Evolutionary conservation across 345 rosid species (phyloP), one percentile per base, ranked within the genome.

Genomic region (Ricinus communis): DNA sequence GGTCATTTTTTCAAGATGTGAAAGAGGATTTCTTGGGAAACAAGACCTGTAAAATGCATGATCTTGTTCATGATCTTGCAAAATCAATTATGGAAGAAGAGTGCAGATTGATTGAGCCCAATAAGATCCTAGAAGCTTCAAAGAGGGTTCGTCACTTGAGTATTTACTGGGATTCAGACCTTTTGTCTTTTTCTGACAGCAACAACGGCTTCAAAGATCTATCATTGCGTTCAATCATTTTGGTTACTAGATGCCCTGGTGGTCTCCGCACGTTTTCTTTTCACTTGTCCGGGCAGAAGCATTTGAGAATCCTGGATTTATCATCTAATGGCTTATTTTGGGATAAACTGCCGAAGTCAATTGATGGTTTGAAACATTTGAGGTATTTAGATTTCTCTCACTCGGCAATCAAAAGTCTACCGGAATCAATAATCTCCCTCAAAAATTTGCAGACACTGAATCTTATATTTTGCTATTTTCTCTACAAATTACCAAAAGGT

Each of bases 41-140:
- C 0, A 46, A 8, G 1, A 21, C 27, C 0, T 71, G 80, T 68
- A 65, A 71, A 53, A 77, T 77, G 74, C 84, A 74, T 15, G 81
- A 77, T 41, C 71, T 74, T 13, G 13, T 74, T 0, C 76, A 71
- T 64, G 79, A 74, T 14, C 71, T 77, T 54, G 81, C 76, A 45
- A 22, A 30, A 30, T 69, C 54, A 1, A 22, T 76, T 27, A 64
- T 31, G 52, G 27, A 28, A 5, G 2, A 46, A 8, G 83, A 76
- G 22, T 69, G 72, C 12, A 33, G 2, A 22, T 10, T 40, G 16
- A 19, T 45, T 21, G 45, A 52, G 14, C 4, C 24, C 1, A 1
- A 38, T 10, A 21, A 24, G 1, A 0, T 1, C 31, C 21, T 38
- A 1, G 25, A 16, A 18, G 30, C 55, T 55, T 5, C 53, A 36